phyloP scores from a whole-genome alignment of 2,329 filamentous ascomycete species.

The Fusarium sp. region DNA sequence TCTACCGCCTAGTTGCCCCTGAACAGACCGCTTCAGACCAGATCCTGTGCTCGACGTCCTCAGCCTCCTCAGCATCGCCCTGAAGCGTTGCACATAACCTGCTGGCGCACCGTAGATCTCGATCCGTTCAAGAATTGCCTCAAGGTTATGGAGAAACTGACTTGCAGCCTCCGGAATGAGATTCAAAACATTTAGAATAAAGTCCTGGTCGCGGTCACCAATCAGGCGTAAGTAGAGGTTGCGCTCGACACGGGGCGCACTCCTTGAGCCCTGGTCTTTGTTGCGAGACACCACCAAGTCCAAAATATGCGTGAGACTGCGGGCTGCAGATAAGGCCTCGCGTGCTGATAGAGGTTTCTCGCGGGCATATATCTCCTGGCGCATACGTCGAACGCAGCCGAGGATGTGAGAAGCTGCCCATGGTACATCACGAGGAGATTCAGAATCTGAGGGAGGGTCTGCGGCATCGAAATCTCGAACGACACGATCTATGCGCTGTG shows the following conservation, averaged over 20 bases:
- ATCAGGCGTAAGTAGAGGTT: conserved; percentile 65
- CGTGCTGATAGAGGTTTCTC: conserved; percentile 54
- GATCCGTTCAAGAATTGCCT: conserved; percentile 52
- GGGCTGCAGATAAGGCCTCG: conserved; percentile 62
- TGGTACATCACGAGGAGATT: conserved; percentile 57
- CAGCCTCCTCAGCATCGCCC: conserved; percentile 51
- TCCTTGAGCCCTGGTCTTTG: conserved; percentile 53
- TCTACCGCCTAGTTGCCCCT: conserved; percentile 45
- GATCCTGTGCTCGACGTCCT: conserved; percentile 47
- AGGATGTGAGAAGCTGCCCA: conserved; percentile 66
- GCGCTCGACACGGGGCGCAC: conserved; percentile 50
- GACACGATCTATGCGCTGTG: conserved; percentile 63
- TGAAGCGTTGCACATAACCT: conserved; percentile 55
- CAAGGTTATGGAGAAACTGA: conserved; percentile 58
- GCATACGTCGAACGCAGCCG: conserved; percentile 59
- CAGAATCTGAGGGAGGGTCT: conserved; percentile 14
- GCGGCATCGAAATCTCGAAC: conserved; percentile 58
- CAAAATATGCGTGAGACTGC: conserved; percentile 63
- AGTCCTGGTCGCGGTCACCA: conserved; percentile 59
- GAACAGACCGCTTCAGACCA: conserved; percentile 52
- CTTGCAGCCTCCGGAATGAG: conserved; percentile 60
- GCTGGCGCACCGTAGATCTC: conserved; percentile 53
- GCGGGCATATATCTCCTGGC: conserved; percentile 57
- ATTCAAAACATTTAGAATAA: conserved; percentile 61
- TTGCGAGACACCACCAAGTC: conserved; percentile 59